These are phyloP conservation scores for Solanum okadae DNA, from an alignment of 257 asterid species.

Conservation along the genomic window DNA sequence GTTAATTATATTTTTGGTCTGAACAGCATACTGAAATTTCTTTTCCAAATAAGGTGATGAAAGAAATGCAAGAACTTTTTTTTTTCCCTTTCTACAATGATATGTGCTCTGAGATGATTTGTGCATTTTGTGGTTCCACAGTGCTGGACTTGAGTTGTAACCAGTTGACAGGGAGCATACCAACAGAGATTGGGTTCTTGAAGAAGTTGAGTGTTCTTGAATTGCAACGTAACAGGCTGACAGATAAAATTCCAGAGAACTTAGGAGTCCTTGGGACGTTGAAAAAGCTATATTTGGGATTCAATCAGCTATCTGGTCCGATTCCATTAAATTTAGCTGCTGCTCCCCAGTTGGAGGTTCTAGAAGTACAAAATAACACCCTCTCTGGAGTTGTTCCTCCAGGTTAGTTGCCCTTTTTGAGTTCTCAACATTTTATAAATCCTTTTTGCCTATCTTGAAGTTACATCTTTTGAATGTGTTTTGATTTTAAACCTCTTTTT, in stretches of 20 bases:
- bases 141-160: conserved; percentile 72
- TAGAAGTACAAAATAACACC: conserved; percentile 60
- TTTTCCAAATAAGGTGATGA: background rate
- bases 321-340: conserved; percentile 45
- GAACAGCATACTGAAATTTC: background rate
- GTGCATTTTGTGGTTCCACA: conserved; percentile 11
- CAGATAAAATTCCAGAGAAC: conserved; percentile 53
- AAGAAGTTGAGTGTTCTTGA: conserved; percentile 45
- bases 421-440: background rate
- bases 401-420: background rate
- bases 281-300: conserved; percentile 42
- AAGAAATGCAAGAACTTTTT: background rate
- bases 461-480: background rate
- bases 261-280: conserved; percentile 42
- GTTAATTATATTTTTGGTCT: background rate
- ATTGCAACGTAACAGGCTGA: conserved; percentile 39
- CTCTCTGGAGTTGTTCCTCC: conserved; percentile 71
- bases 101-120: background rate
- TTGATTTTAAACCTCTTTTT: background rate
- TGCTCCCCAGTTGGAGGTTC: conserved; percentile 41
- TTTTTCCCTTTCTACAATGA: background rate
- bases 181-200: conserved; percentile 43
- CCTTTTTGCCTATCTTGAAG: background rate
- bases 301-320: conserved; percentile 66
- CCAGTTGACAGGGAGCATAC: conserved; percentile 63